These are phyloP conservation scores for Lablab purpureus DNA, from an alignment of 306 rosid species.

Conservation along the genomic window DNA sequence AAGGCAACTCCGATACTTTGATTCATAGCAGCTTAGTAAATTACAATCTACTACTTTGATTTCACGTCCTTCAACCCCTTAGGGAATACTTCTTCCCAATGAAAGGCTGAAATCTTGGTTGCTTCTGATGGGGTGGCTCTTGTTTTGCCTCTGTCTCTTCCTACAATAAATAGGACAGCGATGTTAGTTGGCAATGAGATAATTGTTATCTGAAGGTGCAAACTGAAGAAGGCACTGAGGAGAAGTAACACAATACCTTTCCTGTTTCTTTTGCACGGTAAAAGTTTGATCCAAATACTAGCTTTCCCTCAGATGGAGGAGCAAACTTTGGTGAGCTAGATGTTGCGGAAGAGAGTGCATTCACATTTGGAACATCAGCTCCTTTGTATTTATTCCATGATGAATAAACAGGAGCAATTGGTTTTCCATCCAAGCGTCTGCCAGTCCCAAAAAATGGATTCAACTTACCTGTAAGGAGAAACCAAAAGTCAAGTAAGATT, in stretches of 20 bases:
- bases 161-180: conserved; percentile 48
- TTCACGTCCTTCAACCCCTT: conserved; percentile 67
- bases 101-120: conserved; percentile 82
- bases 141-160: conserved; percentile 66
- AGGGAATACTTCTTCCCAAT: conserved; percentile 84
- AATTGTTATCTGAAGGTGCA: neutral
- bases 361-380: conserved; percentile 48
- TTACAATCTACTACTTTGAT: neutral
- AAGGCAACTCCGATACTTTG: neutral
- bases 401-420: conserved; percentile 63
- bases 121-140: conserved; percentile 68
- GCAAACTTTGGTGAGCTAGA: conserved; percentile 65
- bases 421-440: conserved; percentile 94
- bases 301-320: conserved; percentile 82
- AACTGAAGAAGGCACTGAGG: neutral
- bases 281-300: conserved; percentile 84
- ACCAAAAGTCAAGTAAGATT: conserved; percentile 21
- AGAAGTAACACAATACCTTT: conserved; percentile 59
- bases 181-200: neutral
- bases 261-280: conserved; percentile 61
- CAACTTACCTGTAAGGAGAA: conserved; percentile 69
- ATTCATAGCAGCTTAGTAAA: neutral
- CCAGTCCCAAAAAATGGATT: conserved; percentile 85
- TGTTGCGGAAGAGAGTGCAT: conserved; percentile 58
- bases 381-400: conserved; percentile 60